Evolutionary conservation across 257 asterid genomes (phyloP).

Genomic region (Salvia miltiorrhiza): DNA sequence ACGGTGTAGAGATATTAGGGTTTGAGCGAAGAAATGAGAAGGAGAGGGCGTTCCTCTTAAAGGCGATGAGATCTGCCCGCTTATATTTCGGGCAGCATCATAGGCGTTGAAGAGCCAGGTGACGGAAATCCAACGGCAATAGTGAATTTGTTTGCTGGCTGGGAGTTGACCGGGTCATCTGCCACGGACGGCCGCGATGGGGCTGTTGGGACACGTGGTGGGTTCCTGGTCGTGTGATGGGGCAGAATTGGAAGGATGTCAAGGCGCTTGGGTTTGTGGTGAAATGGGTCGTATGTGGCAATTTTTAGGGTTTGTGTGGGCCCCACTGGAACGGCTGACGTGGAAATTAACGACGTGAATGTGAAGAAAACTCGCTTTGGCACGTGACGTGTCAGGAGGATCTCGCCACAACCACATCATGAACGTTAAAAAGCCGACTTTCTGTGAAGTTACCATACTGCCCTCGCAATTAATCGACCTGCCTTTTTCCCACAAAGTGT

Average conservation of each 20-base stretch:
- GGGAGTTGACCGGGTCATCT: constrained; percentile 66
- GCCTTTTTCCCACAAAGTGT: background rate
- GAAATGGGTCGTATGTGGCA: constrained; percentile 45
- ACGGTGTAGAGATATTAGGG: constrained; percentile 39
- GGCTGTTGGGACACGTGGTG: constrained; percentile 39
- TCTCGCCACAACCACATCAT: constrained; percentile 26
- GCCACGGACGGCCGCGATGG: constrained; percentile 47
- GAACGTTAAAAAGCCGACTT: constrained; percentile 20
- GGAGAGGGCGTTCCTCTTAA: constrained; percentile 63
- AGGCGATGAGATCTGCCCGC: constrained; percentile 94
- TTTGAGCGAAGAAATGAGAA: constrained; percentile 66
- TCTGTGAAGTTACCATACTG: constrained; percentile 5
- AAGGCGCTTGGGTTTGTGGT: constrained; percentile 29
- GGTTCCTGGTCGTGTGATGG: background rate
- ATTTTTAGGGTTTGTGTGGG: constrained; percentile 43
- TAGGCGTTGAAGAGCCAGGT: constrained; percentile 29
- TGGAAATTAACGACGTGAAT: constrained; percentile 48
- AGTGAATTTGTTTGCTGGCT: constrained; percentile 58
- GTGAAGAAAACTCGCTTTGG: constrained; percentile 44
- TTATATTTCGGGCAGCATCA: constrained; percentile 50
- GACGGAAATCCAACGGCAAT: constrained; percentile 39
- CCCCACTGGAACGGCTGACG: constrained; percentile 27
- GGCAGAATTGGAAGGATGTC: constrained; percentile 19
- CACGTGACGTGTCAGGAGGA: constrained; percentile 62
- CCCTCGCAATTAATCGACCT: constrained; percentile 1